Evolutionary conservation across 768 basidiomycete species (phyloP).

Genomic region (Cystobasidium tubakii): DNA sequence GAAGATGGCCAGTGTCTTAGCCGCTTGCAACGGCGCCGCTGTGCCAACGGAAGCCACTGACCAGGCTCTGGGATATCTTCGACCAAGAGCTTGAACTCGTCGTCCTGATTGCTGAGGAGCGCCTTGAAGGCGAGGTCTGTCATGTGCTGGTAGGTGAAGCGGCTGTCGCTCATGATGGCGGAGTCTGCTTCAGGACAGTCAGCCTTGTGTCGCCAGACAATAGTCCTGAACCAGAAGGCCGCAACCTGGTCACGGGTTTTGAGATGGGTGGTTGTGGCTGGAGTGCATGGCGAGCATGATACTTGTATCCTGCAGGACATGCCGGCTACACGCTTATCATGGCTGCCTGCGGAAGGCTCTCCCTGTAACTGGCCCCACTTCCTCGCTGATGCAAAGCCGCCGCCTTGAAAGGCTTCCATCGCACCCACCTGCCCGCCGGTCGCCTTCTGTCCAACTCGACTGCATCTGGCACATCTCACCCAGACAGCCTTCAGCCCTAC

Average conservation of each 20-base stretch:
- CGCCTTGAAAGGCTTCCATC: too few species aligned
- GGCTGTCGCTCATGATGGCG: slow-evolving; percentile 29
- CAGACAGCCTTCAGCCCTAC: not conserved
- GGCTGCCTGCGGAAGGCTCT: too few species aligned
- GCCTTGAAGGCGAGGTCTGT: not conserved
- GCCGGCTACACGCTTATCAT: not conserved
- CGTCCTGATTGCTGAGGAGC: not conserved
- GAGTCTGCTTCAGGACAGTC: too few species aligned
- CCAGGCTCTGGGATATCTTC: slow-evolving; percentile 30
- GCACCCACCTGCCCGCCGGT: not conserved
- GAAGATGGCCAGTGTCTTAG: not conserved
- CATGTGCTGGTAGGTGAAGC: slow-evolving; percentile 35
- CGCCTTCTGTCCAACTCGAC: not conserved
- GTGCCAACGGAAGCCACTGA: too few species aligned
- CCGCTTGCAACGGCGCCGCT: too few species aligned
- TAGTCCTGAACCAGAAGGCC: too few species aligned
- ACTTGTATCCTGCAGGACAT: too few species aligned
- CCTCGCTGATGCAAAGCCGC: not conserved
- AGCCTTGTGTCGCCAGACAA: too few species aligned
- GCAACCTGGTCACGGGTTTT: too few species aligned
- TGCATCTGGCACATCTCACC: not conserved
- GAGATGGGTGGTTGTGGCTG: too few species aligned
- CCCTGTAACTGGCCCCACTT: too few species aligned
- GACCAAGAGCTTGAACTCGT: slow-evolving; percentile 5
- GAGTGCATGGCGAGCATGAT: too few species aligned